A percentile compares a stretch with the other conserved stretches of the same genome.
These are phyloP conservation scores for Fusarium chuoi DNA, from an alignment of 2,329 filamentous ascomycete species.

Conservation along the genomic window DNA sequence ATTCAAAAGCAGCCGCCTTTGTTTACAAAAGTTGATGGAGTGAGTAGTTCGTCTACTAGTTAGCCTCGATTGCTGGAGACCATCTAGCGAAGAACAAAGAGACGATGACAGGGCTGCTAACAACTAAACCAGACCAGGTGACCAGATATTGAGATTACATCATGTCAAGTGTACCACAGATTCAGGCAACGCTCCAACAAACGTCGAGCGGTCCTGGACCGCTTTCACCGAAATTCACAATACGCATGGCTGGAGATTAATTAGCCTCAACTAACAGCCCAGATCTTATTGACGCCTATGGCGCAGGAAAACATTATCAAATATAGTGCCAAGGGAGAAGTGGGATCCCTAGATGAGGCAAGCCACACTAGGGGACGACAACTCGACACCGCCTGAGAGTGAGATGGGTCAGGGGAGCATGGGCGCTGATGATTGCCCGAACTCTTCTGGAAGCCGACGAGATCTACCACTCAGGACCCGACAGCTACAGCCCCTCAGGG, in stretches of 20 bases:
- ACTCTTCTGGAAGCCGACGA: constrained; percentile 42
- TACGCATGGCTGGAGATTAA: constrained; percentile 40
- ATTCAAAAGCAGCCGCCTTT: constrained; percentile 21
- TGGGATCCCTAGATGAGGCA: constrained; percentile 42
- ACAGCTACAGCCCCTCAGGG: too few species aligned
- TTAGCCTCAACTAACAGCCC: constrained; percentile 32
- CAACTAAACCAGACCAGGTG: constrained; percentile 24
- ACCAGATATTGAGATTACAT: constrained; percentile 36
- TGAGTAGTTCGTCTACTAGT: constrained; percentile 25
- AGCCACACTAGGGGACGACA: constrained; percentile 38
- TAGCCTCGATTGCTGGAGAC: constrained; percentile 18
- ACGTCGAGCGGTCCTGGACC: constrained; percentile 26
- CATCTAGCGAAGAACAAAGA: constrained; percentile 25
- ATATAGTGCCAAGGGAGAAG: constrained; percentile 31
- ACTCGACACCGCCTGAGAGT: constrained; percentile 35
- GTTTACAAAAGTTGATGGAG: constrained; percentile 18
- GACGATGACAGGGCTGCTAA: neutral
- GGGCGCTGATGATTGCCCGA: constrained; percentile 14
- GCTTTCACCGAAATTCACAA: constrained; percentile 43
- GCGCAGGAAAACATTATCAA: constrained; percentile 26
- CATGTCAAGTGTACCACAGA: constrained; percentile 20
- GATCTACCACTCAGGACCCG: constrained; percentile 41
- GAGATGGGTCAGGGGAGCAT: constrained; percentile 30
- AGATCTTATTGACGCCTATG: constrained; percentile 20
- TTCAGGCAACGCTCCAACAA: constrained; percentile 28